These are phyloP conservation scores for Penicillium sp. DNA, from an alignment of 2,329 filamentous ascomycete genomes.

Conservation along the genomic window DNA sequence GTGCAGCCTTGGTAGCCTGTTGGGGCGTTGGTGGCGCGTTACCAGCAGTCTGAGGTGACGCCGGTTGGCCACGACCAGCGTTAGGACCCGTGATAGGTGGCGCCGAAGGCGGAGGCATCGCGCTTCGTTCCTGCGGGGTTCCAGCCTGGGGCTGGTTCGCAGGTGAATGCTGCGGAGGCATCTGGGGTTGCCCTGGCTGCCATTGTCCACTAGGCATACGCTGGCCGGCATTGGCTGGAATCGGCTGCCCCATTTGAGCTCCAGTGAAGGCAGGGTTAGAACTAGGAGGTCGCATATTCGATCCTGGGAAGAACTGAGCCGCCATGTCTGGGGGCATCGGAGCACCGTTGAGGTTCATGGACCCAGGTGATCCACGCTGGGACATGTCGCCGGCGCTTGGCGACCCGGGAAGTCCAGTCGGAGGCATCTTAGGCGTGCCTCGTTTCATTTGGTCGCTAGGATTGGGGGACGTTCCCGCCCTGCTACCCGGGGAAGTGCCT, in stretches of 20 bases:
- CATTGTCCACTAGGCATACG: slow-evolving; percentile 42
- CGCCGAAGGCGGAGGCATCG: slow-evolving; percentile 50
- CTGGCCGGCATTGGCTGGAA: slow-evolving; percentile 35
- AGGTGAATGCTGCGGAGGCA: slow-evolving; percentile 48
- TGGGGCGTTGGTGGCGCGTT: slow-evolving; percentile 61
- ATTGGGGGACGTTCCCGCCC: slow-evolving; percentile 58
- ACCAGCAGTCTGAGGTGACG: slow-evolving; percentile 43
- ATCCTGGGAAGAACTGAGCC: slow-evolving; percentile 43
- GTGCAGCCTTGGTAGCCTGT: slow-evolving; percentile 56
- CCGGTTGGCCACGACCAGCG: slow-evolving; percentile 40
- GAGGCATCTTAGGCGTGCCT: slow-evolving; percentile 59
- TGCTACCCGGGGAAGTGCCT: slow-evolving; percentile 58
- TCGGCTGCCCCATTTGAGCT: slow-evolving; percentile 44
- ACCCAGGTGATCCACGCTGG: slow-evolving; percentile 58
- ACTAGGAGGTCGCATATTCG: slow-evolving; percentile 58
- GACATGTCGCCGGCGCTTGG: slow-evolving; percentile 58
- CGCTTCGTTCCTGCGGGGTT: slow-evolving; percentile 57
- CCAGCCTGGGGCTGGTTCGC: slow-evolving; percentile 45
- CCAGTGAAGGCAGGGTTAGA: slow-evolving; percentile 50
- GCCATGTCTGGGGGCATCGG: slow-evolving; percentile 51
- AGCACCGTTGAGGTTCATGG: slow-evolving; percentile 53
- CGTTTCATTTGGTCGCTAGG: slow-evolving; percentile 62
- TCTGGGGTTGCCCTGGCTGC: slow-evolving; percentile 43
- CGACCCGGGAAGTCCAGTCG: slow-evolving; percentile 55
- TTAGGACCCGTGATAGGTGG: slow-evolving; percentile 39